Base-by-base conservation (phyloP, 148 eudicot species). In the Amaranthus hypochondriacus region DNA sequence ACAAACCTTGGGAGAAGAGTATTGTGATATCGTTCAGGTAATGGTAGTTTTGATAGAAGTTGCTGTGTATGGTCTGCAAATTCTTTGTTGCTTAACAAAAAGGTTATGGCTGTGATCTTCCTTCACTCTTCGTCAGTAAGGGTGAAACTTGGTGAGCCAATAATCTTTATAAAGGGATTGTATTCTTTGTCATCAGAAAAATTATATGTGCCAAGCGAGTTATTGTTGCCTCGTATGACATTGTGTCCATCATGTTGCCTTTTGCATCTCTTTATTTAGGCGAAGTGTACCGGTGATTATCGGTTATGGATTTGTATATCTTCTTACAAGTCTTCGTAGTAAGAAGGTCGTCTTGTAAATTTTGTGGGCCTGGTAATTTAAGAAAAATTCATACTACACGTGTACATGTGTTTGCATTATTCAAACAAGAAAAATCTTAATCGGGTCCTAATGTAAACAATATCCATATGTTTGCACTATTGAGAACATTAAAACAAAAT, bases 1-100 rank as follows among this genome's bases (percentile, higher is more conserved):
- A 81, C 99, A 95, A 78, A 95, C 99, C 53, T 80, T 95, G 13
- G 99, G 99, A 69, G 99, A 95, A 81, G 99, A 95, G 74, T 95
- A 95, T 74, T 95, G 99, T 82, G 99, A 95, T 82, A 85, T 95
- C 70, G 87, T 86, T 66, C 99, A 92, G 99, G 99, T 93, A 66
- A 54, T 47, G 42, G 53, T 21, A 57, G 7, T 62, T 46, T 47
- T 68, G 42, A 50, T 43, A 28, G 39, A 28, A 28, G 39, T 28
- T 28, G 39, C 39, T 28, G 39, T 61, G 14, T n/a, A 5, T 66
- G 42, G 53, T 53, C 55, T 55, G 6, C 43, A 3, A 52, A 50
- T 13, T 62, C 54, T 14, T n/a, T 73, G 39, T 28, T 51, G 53
- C n/a, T 54, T 28, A 3, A 6, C 50, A 53, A 63, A 42, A 52